Evolutionary conservation across 352 stramenopile genomes (phyloP).

Genomic region (Pythium rhizo-oryzae): DNA sequence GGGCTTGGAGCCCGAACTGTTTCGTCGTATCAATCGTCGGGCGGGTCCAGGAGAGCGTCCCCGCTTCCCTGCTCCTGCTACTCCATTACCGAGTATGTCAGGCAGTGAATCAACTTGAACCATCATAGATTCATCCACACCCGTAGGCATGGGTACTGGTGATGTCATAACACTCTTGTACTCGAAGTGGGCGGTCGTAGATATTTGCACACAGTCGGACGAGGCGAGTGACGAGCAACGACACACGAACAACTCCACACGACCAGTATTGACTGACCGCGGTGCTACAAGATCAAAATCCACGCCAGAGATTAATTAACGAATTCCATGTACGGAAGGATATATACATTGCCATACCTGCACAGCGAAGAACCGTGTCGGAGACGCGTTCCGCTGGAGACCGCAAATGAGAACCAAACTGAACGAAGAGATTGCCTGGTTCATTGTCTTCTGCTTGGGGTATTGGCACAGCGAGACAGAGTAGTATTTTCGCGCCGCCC

Average conservation of each 20-base stretch:
- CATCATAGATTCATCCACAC: constrained; percentile 6
- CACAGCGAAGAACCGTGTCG: constrained; percentile 74
- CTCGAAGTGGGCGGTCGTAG: constrained; percentile 51
- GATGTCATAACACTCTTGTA: constrained; percentile 54
- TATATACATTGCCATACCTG: constrained; percentile 29
- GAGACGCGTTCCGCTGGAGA: constrained; percentile 65
- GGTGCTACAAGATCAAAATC: constrained; percentile 41
- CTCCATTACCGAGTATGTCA: background rate
- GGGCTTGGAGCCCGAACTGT: constrained; percentile 18
- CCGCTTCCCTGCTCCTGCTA: constrained; percentile 42
- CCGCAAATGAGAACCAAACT: constrained; percentile 56
- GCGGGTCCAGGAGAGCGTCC: constrained; percentile 44
- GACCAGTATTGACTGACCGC: constrained; percentile 36
- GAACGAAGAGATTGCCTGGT: constrained; percentile 51
- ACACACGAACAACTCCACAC: constrained; percentile 67
- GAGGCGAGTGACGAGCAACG: constrained; percentile 27
- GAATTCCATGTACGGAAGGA: background rate
- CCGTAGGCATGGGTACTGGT: constrained; percentile 24
- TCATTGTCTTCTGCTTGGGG: constrained; percentile 14
- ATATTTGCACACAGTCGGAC: constrained; percentile 42
- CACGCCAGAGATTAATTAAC: background rate
- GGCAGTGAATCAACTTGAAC: constrained; percentile 11
- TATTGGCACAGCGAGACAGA: constrained; percentile 65
- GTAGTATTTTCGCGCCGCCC: constrained; percentile 82
- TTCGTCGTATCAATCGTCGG: constrained; percentile 1